A percentile compares a stretch with the other conserved stretches of the same genome.
These are phyloP conservation scores for Ophiostoma australiae DNA, from an alignment of 2,329 filamentous ascomycete species.

Conservation along the genomic window DNA sequence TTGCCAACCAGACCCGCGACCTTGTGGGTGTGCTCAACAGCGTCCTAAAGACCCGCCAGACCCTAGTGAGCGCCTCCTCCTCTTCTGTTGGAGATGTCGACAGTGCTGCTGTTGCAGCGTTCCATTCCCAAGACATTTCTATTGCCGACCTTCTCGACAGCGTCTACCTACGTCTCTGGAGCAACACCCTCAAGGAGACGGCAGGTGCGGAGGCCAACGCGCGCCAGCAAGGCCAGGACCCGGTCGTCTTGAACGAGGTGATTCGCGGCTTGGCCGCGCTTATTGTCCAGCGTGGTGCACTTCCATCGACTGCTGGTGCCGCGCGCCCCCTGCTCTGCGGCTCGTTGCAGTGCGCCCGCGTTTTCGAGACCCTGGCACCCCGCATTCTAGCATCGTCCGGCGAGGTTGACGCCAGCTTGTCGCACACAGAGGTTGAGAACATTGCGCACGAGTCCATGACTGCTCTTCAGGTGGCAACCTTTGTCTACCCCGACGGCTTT, in stretches of 20 bases:
- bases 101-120: slow-evolving; percentile 34
- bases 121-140: slow-evolving; percentile 37
- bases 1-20: slow-evolving; percentile 47
- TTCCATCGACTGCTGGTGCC: slow-evolving; percentile 3
- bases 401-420: slow-evolving; percentile 10
- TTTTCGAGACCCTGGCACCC: slow-evolving; percentile 29
- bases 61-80: slow-evolving; percentile 33
- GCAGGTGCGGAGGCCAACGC: slow-evolving; percentile 23
- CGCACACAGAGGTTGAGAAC: slow-evolving; percentile 12
- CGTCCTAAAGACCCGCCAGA: slow-evolving; percentile 44
- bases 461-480: slow-evolving; percentile 22
- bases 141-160: slow-evolving; percentile 43
- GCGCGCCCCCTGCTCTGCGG: slow-evolving; percentile 34
- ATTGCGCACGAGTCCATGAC: slow-evolving; percentile 27
- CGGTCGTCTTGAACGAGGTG: slow-evolving; percentile 40
- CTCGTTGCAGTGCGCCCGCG: slow-evolving; percentile 29
- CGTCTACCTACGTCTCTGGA: slow-evolving; percentile 40
- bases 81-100: slow-evolving; percentile 28
- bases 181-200: slow-evolving; percentile 28
- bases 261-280: slow-evolving; percentile 45
- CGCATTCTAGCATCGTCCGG: slow-evolving; percentile 13
- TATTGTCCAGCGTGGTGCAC: slow-evolving; percentile 38
- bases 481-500: slow-evolving; percentile 25
- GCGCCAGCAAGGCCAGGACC: slow-evolving; percentile 30
- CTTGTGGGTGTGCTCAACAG: slow-evolving; percentile 49